Conservation (phyloP, 495 filamentous ascomycete genomes). For the Delitschia confertaspora region DNA sequence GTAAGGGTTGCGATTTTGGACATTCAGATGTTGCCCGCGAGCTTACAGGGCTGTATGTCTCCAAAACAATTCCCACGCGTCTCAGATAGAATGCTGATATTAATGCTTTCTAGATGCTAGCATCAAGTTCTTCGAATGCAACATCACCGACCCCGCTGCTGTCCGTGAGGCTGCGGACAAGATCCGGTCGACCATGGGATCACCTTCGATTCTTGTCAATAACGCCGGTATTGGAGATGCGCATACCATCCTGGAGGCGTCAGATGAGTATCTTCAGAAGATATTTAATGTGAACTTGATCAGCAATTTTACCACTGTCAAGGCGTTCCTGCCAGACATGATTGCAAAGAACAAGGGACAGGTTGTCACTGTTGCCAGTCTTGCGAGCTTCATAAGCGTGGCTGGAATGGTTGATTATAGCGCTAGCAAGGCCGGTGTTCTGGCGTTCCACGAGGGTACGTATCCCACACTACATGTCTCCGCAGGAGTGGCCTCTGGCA, state of each 20-base stretch:
- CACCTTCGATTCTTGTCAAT: conserved; percentile 51
- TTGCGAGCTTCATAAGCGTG: conserved; percentile 44
- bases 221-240: conserved; percentile 56
- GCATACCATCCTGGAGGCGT: conserved; percentile 42
- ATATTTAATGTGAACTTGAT: conserved; percentile 54
- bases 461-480: not conserved
- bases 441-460: conserved; percentile 48
- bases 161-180: conserved; percentile 38
- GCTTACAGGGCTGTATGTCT: conserved; percentile 16
- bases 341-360: conserved; percentile 52
- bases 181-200: conserved; percentile 34
- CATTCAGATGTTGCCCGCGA: conserved; percentile 16
- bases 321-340: conserved; percentile 56
- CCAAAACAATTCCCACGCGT: not conserved
- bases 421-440: conserved; percentile 48
- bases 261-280: conserved; percentile 41
- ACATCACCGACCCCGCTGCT: conserved; percentile 44
- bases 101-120: conserved; percentile 7
- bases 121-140: conserved; percentile 41
- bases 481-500: not conserved
- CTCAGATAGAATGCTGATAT: conserved; percentile 1
- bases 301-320: conserved; percentile 47
- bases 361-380: conserved; percentile 47
- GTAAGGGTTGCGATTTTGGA: conserved; percentile 42
- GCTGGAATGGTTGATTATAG: conserved; percentile 48